These are phyloP conservation scores for Trichophyton benhamiae DNA, from an alignment of 2,329 filamentous ascomycete species.

Conservation along the genomic window DNA sequence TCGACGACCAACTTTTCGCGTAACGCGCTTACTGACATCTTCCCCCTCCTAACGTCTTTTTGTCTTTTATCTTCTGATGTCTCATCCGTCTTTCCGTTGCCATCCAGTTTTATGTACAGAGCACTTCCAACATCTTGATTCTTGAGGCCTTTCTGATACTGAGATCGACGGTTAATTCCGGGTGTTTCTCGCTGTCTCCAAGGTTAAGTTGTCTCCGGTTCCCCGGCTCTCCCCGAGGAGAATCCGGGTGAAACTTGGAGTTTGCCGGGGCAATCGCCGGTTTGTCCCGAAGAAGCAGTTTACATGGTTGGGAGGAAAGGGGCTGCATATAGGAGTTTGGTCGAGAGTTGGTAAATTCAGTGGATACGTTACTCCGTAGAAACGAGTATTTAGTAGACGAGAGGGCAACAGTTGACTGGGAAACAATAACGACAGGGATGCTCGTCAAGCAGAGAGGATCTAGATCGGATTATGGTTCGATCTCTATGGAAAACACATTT, in stretches of 20 bases:
- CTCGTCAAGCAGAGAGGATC: not conserved
- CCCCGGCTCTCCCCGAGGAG: not conserved
- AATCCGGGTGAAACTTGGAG: not conserved
- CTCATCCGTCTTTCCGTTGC: not conserved
- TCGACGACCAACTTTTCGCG: not conserved
- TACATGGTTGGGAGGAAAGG: not conserved
- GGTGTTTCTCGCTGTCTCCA: not conserved
- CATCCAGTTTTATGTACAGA: not conserved
- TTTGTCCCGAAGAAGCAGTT: not conserved
- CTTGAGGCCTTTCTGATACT: not conserved
- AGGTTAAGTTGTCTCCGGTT: not conserved
- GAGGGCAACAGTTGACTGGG: not conserved
- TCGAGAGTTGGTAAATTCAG: not conserved
- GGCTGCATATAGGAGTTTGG: not conserved
- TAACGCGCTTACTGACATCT: not conserved
- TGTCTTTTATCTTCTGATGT: not conserved
- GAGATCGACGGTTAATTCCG: not conserved
- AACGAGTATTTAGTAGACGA: not conserved
- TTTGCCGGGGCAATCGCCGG: not conserved
- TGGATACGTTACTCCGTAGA: too few relatives aligned
- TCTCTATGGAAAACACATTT: not conserved
- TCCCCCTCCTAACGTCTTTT: not conserved
- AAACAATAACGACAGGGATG: not conserved
- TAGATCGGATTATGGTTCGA: not conserved
- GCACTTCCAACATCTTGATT: not conserved